These are phyloP conservation scores for Plantago lanceolata DNA, from an alignment of 305 asterid species.

Conservation along the genomic window DNA sequence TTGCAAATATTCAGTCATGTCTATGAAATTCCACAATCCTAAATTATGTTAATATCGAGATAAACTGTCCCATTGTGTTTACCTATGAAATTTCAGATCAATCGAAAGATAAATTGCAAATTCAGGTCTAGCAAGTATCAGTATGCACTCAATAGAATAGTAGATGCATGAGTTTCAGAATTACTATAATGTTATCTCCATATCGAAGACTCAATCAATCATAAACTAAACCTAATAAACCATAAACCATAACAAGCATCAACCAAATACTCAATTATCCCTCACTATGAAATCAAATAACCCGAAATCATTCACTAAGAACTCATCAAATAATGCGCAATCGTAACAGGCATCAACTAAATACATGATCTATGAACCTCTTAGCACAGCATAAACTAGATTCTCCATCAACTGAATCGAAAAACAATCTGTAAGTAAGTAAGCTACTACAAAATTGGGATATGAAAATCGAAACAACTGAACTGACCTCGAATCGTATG, in stretches of 20 bases:
- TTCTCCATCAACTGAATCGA: neutral
- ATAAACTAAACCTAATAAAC: neutral
- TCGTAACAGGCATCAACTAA: neutral
- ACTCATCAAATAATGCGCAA: neutral
- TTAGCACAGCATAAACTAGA: neutral
- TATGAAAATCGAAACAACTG: neutral
- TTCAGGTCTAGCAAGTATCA: neutral
- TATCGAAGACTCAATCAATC: neutral
- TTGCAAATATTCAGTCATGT: too few species aligned
- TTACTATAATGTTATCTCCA: neutral
- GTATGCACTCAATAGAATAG: neutral
- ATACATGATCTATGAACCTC: neutral
- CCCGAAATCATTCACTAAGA: too few species aligned
- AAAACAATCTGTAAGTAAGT: neutral
- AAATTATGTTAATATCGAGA: too few species aligned
- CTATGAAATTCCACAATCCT: too few species aligned
- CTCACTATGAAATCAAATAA: too few species aligned
- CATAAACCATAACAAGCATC: too few species aligned
- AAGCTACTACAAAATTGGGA: neutral
- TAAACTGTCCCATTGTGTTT: too few species aligned
- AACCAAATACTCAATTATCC: neutral
- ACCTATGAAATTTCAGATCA: neutral
- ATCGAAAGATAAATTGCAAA: neutral
- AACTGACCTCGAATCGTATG: constrained; percentile 79
- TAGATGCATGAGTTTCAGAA: too few species aligned